Evolutionary conservation across 2,329 filamentous ascomycete species (phyloP), one percentile per base, ranked within the genome.

Genomic region (Alternaria consortialis): DNA sequence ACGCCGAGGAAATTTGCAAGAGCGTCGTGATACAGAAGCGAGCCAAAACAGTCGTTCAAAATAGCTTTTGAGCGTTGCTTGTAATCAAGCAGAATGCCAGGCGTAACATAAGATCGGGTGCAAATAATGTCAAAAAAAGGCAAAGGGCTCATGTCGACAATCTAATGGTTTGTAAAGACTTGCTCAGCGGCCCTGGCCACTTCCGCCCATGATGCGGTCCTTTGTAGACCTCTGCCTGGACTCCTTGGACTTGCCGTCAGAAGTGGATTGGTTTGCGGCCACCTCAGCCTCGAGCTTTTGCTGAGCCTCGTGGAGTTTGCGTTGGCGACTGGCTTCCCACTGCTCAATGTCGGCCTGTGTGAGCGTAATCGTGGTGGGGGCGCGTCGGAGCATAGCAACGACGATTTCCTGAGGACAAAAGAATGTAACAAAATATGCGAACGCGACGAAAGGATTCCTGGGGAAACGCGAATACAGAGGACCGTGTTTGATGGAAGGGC

Each of bases 291-390:
- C 46, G n/a, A 63, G 56, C 32, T 63, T 65, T 52, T 74, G 70
- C 52, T 75, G 66, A 36, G 67, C 63, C 55, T 76, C 74, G 67
- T 70, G 73, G 12, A 72, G 57, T 43, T 72, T 75, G 55, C 72
- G 75, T 58, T 74, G 66, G 62, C 88, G 85, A 29, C 84, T 84
- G 75, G 90, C 88, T 73, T 92, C 90, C 79, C 91, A 92, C 55
- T 85, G 82, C 39, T 89, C 88, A 39, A 92, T 84, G 76, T 93
- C 90, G 73, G 91, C 88, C 48, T 87, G 83, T 2, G 90, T 92
- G 65, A 92, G 85, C 56, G 85, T 82, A 64, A 93, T 86, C 13
- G 86, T 86, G 47, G 90, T 93, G 11, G 90, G 85, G 15, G 87
- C 85, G 46, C 90, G 87, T 69, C 88, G 87, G 68, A 91, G 87